These are phyloP conservation scores for Besnoitia besnoiti DNA, from an alignment of 169 alveolate genomes.

Conservation along the genomic window DNA sequence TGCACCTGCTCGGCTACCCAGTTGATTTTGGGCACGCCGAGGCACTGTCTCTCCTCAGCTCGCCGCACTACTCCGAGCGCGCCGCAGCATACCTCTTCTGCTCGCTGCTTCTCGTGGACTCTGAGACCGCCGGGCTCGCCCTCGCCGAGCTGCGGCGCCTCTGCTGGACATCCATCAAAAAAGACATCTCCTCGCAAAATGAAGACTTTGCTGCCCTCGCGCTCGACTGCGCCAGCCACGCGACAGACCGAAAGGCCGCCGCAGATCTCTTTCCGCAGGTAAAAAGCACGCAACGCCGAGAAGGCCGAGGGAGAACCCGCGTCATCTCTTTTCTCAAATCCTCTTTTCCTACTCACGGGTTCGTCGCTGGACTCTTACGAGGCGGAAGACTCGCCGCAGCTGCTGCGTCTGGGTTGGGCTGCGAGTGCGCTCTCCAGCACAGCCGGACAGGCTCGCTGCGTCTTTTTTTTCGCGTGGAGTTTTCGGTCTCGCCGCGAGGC, in stretches of 20 bases:
- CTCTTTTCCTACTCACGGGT: too few species aligned
- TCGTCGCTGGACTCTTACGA: too few species aligned
- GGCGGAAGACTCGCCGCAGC: too few species aligned
- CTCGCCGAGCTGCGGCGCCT: slow-evolving; percentile 75
- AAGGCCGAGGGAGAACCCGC: slow-evolving; percentile 40
- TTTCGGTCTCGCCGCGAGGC: too few species aligned
- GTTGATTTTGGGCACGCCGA: slow-evolving; percentile 93
- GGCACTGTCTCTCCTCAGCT: slow-evolving; percentile 90
- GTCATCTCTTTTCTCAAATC: too few species aligned
- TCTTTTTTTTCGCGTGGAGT: too few species aligned
- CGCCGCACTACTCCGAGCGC: slow-evolving; percentile 92
- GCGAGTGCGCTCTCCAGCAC: too few species aligned
- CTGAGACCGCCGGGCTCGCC: slow-evolving; percentile 32
- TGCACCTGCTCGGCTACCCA: slow-evolving; percentile 95
- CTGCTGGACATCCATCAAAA: slow-evolving; percentile 73
- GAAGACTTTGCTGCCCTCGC: slow-evolving; percentile 84
- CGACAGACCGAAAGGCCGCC: slow-evolving; percentile 78
- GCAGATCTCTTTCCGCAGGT: slow-evolving; percentile 81
- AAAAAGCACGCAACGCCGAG: slow-evolving; percentile 68
- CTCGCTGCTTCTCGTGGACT: slow-evolving; percentile 86
- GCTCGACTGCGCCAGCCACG: slow-evolving; percentile 80
- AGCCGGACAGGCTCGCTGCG: too few species aligned
- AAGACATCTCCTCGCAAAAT: slow-evolving; percentile 66
- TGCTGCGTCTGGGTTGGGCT: too few species aligned
- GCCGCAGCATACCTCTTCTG: slow-evolving; percentile 95